Evolutionary conservation across 305 asterid genomes (phyloP).

Genomic region (Plantago rigida): DNA sequence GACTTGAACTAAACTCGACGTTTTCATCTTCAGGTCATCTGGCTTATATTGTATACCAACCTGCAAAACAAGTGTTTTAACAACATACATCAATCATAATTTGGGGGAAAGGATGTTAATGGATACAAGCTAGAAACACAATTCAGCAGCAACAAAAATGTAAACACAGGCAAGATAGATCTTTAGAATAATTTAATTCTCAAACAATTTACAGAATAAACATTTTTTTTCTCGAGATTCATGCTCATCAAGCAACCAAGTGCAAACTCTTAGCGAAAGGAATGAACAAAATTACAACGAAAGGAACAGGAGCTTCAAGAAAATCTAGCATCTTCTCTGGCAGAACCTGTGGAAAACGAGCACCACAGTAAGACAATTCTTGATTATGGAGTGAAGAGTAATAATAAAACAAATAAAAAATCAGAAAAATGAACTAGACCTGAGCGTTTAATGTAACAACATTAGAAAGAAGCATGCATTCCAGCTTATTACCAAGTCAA

Average conservation of each 20-base stretch:
- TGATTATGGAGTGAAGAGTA: not conserved
- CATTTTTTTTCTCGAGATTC: not conserved
- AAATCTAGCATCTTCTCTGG: slow-evolving; percentile 91
- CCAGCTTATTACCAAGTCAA: no score
- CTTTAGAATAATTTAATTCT: slow-evolving; percentile 5
- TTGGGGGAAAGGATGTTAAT: no score
- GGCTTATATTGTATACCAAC: slow-evolving; percentile 69
- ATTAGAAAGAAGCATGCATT: no score
- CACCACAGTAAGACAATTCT: slow-evolving; percentile 16
- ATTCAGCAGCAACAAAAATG: not conserved
- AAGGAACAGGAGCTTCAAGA: slow-evolving; percentile 97
- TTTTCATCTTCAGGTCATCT: slow-evolving; percentile 51
- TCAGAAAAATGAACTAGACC: no score
- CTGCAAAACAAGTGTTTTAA: slow-evolving; percentile 37
- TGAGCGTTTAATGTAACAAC: no score
- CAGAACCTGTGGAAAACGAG: slow-evolving; percentile 51
- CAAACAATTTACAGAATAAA: slow-evolving; percentile 1
- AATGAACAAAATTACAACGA: slow-evolving; percentile 46
- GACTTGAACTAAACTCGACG: slow-evolving; percentile 57
- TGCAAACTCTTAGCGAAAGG: not conserved
- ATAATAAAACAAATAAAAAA: no score
- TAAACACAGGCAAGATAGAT: not conserved
- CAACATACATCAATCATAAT: not conserved
- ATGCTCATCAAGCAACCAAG: not conserved
- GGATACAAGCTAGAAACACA: not conserved